Evolutionary conservation across 2,329 filamentous ascomycete species (phyloP).

Genomic region (Madurella fahalii): DNA sequence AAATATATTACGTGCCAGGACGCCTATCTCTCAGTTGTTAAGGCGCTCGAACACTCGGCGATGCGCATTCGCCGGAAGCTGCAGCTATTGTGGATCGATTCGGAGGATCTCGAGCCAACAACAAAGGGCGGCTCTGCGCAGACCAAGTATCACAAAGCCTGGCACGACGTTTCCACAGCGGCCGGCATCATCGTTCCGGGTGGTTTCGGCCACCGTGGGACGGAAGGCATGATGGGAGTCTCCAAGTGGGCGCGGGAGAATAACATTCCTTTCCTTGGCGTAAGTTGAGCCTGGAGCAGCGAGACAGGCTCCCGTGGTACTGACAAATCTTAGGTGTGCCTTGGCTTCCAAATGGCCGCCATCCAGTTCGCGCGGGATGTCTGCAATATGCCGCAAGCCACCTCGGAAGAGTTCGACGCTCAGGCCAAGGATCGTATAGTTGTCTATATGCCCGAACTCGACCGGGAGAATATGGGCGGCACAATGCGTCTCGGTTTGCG

Average conservation of each 20-base stretch:
- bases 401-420: slow-evolving; percentile 53
- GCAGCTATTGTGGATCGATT: slow-evolving; percentile 78
- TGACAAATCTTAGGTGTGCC: slow-evolving; percentile 17
- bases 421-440: slow-evolving; percentile 65
- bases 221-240: slow-evolving; percentile 83
- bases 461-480: slow-evolving; percentile 69
- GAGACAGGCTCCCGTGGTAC: background rate
- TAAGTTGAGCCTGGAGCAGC: background rate
- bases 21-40: slow-evolving; percentile 71
- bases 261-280: slow-evolving; percentile 77
- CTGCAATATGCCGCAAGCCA: slow-evolving; percentile 56
- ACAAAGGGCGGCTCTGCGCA: slow-evolving; percentile 56
- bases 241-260: slow-evolving; percentile 84
- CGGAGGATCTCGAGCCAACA: slow-evolving; percentile 72
- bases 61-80: slow-evolving; percentile 82
- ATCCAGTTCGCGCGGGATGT: slow-evolving; percentile 81
- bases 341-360: slow-evolving; percentile 78
- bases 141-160: slow-evolving; percentile 76
- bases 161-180: slow-evolving; percentile 73
- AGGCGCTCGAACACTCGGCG: slow-evolving; percentile 84
- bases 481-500: slow-evolving; percentile 75
- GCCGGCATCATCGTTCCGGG: slow-evolving; percentile 63
- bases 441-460: slow-evolving; percentile 83
- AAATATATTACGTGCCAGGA: slow-evolving; percentile 87
- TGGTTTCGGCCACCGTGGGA: slow-evolving; percentile 78